Conservation (phyloP, 139 green algal species). For the Pycnococcus provasolii region DNA sequence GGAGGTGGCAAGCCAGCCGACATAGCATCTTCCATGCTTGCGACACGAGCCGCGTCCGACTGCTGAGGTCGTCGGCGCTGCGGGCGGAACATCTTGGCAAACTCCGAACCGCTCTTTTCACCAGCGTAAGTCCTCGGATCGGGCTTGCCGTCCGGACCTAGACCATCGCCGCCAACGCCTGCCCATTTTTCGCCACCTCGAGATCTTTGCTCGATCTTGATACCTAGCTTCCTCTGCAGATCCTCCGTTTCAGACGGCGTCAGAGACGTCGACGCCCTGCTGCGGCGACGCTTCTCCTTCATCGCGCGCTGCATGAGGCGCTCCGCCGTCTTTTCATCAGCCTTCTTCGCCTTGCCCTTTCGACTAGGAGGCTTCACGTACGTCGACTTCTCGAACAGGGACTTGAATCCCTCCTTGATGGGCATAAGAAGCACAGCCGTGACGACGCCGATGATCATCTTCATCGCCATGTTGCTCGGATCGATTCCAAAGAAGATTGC, state of each 20-base stretch:
- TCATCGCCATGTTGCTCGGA: conserved; percentile 26
- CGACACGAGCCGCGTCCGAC: no score
- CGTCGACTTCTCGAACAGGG: conserved; percentile 27
- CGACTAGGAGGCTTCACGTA: neutral
- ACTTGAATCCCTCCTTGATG: conserved; percentile 17
- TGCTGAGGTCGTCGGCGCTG: no score
- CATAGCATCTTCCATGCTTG: no score
- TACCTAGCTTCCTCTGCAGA: neutral
- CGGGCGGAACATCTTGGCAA: no score
- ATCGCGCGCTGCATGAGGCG: neutral
- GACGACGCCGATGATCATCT: conserved; percentile 25
- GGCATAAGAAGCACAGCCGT: conserved; percentile 20
- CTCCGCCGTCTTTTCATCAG: neutral
- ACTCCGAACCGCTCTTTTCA: no score
- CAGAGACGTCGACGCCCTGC: neutral
- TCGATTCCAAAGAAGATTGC: conserved; percentile 32
- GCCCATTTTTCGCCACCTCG: neutral
- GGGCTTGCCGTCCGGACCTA: no score
- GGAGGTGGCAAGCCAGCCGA: no score
- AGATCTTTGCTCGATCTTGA: neutral
- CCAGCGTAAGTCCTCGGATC: no score
- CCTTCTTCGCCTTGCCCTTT: conserved; percentile 1
- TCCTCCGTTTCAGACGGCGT: neutral
- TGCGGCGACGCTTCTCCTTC: conserved; percentile 2
- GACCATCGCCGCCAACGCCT: no score